phyloP scores from a whole-genome alignment of 768 basidiomycete genomes.

The Sporobolomyces roseus region DNA sequence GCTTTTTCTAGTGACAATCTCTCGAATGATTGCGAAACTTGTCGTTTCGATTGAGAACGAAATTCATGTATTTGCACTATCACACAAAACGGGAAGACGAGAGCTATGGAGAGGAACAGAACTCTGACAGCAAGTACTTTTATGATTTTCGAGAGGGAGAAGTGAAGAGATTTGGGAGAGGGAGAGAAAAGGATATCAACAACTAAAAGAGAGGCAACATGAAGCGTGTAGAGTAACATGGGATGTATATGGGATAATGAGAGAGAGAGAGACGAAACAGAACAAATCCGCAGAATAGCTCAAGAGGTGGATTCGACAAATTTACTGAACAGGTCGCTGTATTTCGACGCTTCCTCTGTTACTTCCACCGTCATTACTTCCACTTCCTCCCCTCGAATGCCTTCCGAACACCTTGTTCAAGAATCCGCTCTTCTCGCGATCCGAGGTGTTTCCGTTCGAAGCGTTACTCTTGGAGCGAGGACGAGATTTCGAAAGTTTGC shows the following conservation, averaged over 20 bases:
- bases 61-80: too few species aligned
- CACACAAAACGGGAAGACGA: background rate
- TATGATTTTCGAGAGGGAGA: too few species aligned
- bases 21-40: background rate
- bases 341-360: background rate
- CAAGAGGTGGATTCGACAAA: too few species aligned
- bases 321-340: background rate
- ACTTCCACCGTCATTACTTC: slow-evolving; percentile 8
- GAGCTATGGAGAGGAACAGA: background rate
- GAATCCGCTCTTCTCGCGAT: slow-evolving; percentile 15
- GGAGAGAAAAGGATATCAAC: background rate
- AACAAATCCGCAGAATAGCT: too few species aligned
- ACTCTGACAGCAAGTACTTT: too few species aligned
- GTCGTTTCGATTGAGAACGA: background rate
- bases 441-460: too few species aligned
- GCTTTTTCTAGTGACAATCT: background rate
- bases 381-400: slow-evolving; percentile 5
- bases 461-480: slow-evolving; percentile 11
- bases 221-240: too few species aligned
- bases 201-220: background rate
- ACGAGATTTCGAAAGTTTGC: slow-evolving; percentile 20
- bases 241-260: background rate
- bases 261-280: background rate
- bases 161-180: too few species aligned
- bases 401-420: slow-evolving; percentile 11